Conservation (phyloP, 2,329 filamentous ascomycete species). For the Aspergillus sojae region DNA sequence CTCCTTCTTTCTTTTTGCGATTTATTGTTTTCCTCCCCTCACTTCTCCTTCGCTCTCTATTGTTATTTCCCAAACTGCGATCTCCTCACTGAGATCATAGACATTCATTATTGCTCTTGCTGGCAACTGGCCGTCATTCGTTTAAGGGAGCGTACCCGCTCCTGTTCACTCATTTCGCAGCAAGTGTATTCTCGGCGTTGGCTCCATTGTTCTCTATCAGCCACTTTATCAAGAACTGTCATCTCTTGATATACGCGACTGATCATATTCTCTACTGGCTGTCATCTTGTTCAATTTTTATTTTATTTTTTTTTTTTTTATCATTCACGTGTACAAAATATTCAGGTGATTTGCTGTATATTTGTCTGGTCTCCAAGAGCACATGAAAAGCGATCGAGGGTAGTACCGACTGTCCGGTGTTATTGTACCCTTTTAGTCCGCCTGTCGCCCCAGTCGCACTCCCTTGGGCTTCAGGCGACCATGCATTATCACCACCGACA, state of each 20-base stretch:
- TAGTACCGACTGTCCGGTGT: background rate
- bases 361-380: background rate
- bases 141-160: constrained; percentile 23
- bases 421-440: background rate
- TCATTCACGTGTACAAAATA: background rate
- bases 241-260: background rate
- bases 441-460: background rate
- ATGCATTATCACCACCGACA: constrained; percentile 30
- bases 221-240: background rate
- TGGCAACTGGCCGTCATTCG: constrained; percentile 31
- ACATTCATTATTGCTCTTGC: constrained; percentile 10
- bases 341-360: background rate
- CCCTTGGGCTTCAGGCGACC: constrained; percentile 13
- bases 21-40: constrained; percentile 3
- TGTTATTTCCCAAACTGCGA: background rate
- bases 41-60: constrained; percentile 9
- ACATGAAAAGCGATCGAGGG: background rate
- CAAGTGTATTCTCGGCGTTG: constrained; percentile 8
- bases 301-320: background rate
- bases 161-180: constrained; percentile 31
- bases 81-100: background rate
- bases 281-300: background rate
- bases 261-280: background rate
- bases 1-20: constrained; percentile 14
- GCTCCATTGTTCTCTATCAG: constrained; percentile 12